Conservation (phyloP, 1,284 basidiomycete species). For the Cerioporus squamosus region DNA sequence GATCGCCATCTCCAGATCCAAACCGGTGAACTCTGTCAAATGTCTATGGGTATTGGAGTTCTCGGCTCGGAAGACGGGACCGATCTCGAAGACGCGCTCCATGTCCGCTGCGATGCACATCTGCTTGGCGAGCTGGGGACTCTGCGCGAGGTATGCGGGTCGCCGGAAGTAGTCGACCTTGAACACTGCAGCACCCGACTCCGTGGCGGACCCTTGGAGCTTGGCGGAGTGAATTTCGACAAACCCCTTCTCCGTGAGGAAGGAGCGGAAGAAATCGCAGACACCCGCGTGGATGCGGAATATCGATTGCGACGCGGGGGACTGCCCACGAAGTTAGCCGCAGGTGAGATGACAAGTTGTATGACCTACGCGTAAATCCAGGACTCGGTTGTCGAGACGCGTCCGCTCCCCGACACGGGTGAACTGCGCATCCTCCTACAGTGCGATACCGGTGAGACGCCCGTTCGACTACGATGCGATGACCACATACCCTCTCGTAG, state of each 20-base stretch:
- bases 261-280: constrained; percentile 65
- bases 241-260: constrained; percentile 57
- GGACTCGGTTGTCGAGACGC: constrained; percentile 68
- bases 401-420: constrained; percentile 57
- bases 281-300: constrained; percentile 70
- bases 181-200: constrained; percentile 73
- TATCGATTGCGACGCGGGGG: constrained; percentile 71
- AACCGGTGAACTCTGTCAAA: constrained; percentile 76
- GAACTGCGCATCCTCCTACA: constrained; percentile 41
- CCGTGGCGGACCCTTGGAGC: constrained; percentile 74
- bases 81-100: constrained; percentile 75
- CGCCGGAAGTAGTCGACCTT: constrained; percentile 75
- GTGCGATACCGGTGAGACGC: constrained; percentile 24
- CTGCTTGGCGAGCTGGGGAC: constrained; percentile 75
- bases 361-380: constrained; percentile 56
- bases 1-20: constrained; percentile 77
- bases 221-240: constrained; percentile 76
- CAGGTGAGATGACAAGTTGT: neutral
- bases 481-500: constrained; percentile 18
- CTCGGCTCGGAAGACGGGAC: constrained; percentile 74
- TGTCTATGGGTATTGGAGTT: constrained; percentile 78
- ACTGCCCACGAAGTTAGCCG: constrained; percentile 28
- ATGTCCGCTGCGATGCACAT: constrained; percentile 79
- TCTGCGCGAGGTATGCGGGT: constrained; percentile 69
- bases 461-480: no score